Base-by-base conservation (phyloP, 192 early-diverging fungal species). In the Rhizophagus clarus region DNA sequence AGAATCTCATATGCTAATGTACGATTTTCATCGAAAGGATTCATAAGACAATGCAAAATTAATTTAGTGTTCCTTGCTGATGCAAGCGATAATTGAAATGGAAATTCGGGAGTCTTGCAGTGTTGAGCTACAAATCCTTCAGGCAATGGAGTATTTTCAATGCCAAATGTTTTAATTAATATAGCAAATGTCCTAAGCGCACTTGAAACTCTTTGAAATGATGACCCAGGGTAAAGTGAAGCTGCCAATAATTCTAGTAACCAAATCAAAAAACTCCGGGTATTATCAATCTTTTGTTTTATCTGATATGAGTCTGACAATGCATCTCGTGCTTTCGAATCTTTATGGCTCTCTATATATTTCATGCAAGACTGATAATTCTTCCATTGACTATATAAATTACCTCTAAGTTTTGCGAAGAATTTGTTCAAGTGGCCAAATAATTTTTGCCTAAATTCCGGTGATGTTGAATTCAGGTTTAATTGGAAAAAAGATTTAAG, bases 401-500 rank as follows among this genome's bases (percentile, higher is more conserved):
- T 90, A 6, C 87, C 87, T 34, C 85, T 84, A 72, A 95, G 84
- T n/a, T 92, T 87, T 15, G 86, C 82, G 37, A 93, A 86, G 34
- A 95, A 81, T 62, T 89, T 87, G 9, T 88, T 89, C 37, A 92
- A 72, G 62, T 90, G 84, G 15, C 88, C 87, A 47, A 85, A 87
- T 61, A 95, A 84, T 74, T 90, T 90, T 83, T 96, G 95, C 14
- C 96, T 89, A 83, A 95, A 96, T 51, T 96, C 95, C 0, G 95
- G 92, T 28, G 91, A 91, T 28, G 92, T 91, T 20, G 88, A 89
- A 56, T 91, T 93, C 66, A 91, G 74, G 76, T 95, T 95, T 20
- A 91, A 89, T 0, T 87, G 85, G 31, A 97, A 82, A 61, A 94
- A 94, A 31, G 83, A 76, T 74, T 91, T 89, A 32, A 97, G 64